A percentile compares a stretch with the other conserved stretches of the same genome.
These are phyloP conservation scores for Rhodotorula babjevae DNA, from an alignment of 768 basidiomycete genomes.

Conservation along the genomic window DNA sequence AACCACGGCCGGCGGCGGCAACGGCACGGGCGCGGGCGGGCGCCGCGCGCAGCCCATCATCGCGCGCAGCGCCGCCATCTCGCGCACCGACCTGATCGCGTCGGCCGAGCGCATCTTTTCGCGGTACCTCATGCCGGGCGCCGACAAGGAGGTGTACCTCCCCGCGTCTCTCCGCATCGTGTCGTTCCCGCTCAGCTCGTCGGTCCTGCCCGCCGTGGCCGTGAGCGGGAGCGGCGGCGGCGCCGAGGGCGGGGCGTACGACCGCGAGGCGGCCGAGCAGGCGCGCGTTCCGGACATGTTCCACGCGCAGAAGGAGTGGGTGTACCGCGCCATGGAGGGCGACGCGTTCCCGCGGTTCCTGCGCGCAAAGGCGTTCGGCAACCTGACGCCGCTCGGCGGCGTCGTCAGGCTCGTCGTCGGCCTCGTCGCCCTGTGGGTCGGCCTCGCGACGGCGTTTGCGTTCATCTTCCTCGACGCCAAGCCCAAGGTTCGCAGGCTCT, in stretches of 20 bases:
- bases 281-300: slow-evolving; percentile 92
- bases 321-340: slow-evolving; percentile 43
- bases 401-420: slow-evolving; percentile 80
- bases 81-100: slow-evolving; percentile 78
- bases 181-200: slow-evolving; percentile 75
- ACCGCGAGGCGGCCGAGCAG: slow-evolving; percentile 65
- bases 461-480: slow-evolving; percentile 89
- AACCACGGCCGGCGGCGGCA: too few relatives aligned
- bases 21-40: too few relatives aligned
- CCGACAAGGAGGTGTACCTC: slow-evolving; percentile 97
- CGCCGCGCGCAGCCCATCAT: slow-evolving; percentile 81
- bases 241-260: slow-evolving; percentile 47
- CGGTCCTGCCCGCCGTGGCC: slow-evolving; percentile 63
- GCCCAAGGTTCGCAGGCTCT: slow-evolving; percentile 86
- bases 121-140: slow-evolving; percentile 80
- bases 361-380: slow-evolving; percentile 94
- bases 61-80: slow-evolving; percentile 82
- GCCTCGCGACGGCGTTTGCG: slow-evolving; percentile 80
- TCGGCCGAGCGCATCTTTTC: slow-evolving; percentile 95
- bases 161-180: slow-evolving; percentile 88
- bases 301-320: slow-evolving; percentile 81
- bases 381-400: slow-evolving; percentile 84
- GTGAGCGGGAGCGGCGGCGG: too few relatives aligned
- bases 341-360: slow-evolving; percentile 66
- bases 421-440: slow-evolving; percentile 86